Base-by-base conservation (phyloP, 2,329 filamentous ascomycete genomes). In the Phialocephala subalpina region DNA sequence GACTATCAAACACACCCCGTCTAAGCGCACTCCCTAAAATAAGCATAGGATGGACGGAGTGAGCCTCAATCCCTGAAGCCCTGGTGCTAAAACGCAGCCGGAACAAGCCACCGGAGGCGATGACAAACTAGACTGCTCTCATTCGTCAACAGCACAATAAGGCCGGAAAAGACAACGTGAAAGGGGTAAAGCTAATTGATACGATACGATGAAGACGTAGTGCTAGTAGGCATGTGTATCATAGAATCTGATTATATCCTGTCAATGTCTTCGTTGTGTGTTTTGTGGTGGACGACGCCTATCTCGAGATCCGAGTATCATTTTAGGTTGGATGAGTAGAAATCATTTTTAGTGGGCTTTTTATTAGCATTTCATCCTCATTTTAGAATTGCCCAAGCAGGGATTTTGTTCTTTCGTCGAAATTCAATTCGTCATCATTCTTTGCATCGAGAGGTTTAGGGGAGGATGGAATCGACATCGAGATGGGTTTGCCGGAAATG, bases 401-500 rank as follows among this genome's bases (percentile, higher is more conserved):
- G 29, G 29, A 33, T 33, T 33, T 9, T 33, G 9, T 33, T 9
- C 29, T 33, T 33, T 33, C 29, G n/a, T n/a, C n/a, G n/a, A n/a
- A n/a, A n/a, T n/a, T n/a, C n/a, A n/a, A n/a, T n/a, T n/a, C n/a
- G n/a, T n/a, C n/a, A n/a, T n/a, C n/a, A n/a, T n/a, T 38, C 14
- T 14, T 38, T 38, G 7, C 40, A 11, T 42, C 38, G 25, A 59
- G 36, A 40, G 20, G 16, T n/a, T 49, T 14, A n/a, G 25, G 29
- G 12, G 14, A 60, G 7, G 9, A 60, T 60, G 58, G 20, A 27
- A n/a, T 20, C 58, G 6, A 29, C 40, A 33, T 12, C 25, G 33
- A 60, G 58, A 49, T 60, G 58, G 58, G 20, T 29, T 29, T 20
- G n/a, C n/a, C 18, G 20, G 18, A 47, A 20, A 47, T 47, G 42